Conservation (phyloP, 2,329 filamentous ascomycete species). For the Fusarium sp. region DNA sequence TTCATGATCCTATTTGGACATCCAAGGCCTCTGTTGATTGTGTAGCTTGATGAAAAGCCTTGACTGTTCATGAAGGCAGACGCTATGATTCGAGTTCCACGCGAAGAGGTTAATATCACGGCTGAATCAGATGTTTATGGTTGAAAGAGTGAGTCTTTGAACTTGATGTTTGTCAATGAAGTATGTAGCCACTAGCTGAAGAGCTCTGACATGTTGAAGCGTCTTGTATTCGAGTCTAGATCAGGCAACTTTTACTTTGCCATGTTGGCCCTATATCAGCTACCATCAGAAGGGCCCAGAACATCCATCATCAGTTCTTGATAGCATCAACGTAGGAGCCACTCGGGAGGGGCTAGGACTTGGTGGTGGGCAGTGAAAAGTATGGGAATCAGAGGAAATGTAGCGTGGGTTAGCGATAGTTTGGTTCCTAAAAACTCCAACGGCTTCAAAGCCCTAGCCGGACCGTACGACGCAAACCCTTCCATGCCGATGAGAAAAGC, state of each 20-base stretch:
- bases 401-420: background rate
- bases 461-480: background rate
- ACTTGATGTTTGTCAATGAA: background rate
- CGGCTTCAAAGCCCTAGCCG: slow-evolving; percentile 10
- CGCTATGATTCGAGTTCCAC: slow-evolving; percentile 12
- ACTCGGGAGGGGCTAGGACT: background rate
- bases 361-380: background rate
- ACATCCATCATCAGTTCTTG: background rate
- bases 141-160: background rate
- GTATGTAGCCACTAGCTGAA: background rate
- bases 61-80: background rate
- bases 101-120: slow-evolving; percentile 11
- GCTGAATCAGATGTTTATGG: background rate
- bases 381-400: background rate
- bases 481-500: background rate
- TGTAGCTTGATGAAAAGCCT: slow-evolving; percentile 14
- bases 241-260: background rate
- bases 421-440: slow-evolving; percentile 31
- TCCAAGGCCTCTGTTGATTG: slow-evolving; percentile 11
- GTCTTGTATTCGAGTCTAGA: background rate
- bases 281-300: background rate
- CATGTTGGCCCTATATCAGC: background rate
- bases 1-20: slow-evolving; percentile 15
- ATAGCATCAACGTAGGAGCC: background rate
- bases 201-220: background rate